These are phyloP conservation scores for Senna siamea DNA, from an alignment of 306 rosid genomes.

Conservation along the genomic window DNA sequence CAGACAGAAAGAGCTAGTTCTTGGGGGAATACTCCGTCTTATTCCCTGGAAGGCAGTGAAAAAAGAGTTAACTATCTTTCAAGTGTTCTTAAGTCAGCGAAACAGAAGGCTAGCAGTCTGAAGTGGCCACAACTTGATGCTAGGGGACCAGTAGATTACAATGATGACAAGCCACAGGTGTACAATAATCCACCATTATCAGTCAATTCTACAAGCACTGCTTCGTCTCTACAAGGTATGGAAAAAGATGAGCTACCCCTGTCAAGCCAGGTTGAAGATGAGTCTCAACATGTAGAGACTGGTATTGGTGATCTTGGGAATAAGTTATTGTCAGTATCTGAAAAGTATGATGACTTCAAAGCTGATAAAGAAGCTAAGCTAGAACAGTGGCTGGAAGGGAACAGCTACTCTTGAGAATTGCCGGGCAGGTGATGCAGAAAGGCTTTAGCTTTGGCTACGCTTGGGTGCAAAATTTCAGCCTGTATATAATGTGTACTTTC, in stretches of 20 bases:
- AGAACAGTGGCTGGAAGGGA: conserved; percentile 79
- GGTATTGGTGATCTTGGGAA: conserved; percentile 31
- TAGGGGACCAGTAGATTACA: no score
- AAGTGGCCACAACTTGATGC: conserved; percentile 60
- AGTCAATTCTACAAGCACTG: conserved; percentile 42
- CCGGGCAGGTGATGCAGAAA: conserved; percentile 39
- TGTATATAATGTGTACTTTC: conserved; percentile 33
- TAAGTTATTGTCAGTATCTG: conserved; percentile 44
- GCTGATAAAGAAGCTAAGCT: conserved; percentile 75
- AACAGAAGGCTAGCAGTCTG: conserved; percentile 56
- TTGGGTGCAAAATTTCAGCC: conserved; percentile 18
- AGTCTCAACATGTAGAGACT: conserved; percentile 40
- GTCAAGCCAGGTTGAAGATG: conserved; percentile 52
- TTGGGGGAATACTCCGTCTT: conserved; percentile 48
- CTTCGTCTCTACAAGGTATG: conserved; percentile 54
- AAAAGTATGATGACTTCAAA: conserved; percentile 67
- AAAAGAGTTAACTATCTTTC: conserved; percentile 64
- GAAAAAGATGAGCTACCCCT: conserved; percentile 54
- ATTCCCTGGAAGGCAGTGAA: conserved; percentile 42
- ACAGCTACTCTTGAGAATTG: conserved; percentile 30
- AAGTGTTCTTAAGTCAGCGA: conserved; percentile 68
- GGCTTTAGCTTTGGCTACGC: conserved; percentile 23
- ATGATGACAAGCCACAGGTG: no score
- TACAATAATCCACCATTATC: conserved; percentile 45
- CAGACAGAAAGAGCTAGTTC: conserved; percentile 50